Evolutionary conservation across 345 rosid species (phyloP).

Genomic region (Odontarrhena argentea): DNA sequence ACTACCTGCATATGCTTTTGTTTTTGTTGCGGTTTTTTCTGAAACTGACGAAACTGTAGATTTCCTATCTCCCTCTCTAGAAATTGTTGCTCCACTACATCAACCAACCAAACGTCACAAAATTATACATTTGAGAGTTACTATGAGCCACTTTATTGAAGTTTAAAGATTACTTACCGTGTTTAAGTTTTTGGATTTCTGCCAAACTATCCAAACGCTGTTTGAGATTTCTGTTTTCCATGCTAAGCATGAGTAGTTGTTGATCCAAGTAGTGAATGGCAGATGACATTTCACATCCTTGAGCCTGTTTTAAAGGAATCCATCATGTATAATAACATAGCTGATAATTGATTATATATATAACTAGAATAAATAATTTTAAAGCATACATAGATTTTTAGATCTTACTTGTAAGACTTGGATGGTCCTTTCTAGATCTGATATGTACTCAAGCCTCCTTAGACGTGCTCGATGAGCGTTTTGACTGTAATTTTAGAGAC

Average conservation of each 20-base stretch:
- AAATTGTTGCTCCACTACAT: constrained; percentile 70
- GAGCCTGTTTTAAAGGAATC: constrained; percentile 44
- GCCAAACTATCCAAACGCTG: constrained; percentile 66
- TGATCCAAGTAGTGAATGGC: constrained; percentile 67
- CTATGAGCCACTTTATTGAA: background rate
- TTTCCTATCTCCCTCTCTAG: constrained; percentile 72
- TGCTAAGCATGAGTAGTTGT: constrained; percentile 57
- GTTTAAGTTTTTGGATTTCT: constrained; percentile 66
- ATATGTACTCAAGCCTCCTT: constrained; percentile 63
- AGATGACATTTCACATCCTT: constrained; percentile 71
- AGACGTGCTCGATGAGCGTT: constrained; percentile 63
- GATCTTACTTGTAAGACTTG: constrained; percentile 57
- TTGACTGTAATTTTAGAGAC: constrained; percentile 46
- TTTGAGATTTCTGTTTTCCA: constrained; percentile 73
- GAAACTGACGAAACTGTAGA: constrained; percentile 45
- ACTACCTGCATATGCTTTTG: constrained; percentile 37
- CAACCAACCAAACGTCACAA: constrained; percentile 6
- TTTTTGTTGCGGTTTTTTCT: constrained; percentile 50
- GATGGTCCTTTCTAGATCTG: constrained; percentile 64
- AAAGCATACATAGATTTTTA: background rate
- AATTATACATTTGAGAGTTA: background rate
- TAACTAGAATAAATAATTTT: background rate
- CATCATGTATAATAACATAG: background rate
- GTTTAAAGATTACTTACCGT: constrained; percentile 45
- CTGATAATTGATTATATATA: too few relatives aligned